Conservation (phyloP, 2,329 filamentous ascomycete genomes). For the Coniochaeta pulveracea region DNA sequence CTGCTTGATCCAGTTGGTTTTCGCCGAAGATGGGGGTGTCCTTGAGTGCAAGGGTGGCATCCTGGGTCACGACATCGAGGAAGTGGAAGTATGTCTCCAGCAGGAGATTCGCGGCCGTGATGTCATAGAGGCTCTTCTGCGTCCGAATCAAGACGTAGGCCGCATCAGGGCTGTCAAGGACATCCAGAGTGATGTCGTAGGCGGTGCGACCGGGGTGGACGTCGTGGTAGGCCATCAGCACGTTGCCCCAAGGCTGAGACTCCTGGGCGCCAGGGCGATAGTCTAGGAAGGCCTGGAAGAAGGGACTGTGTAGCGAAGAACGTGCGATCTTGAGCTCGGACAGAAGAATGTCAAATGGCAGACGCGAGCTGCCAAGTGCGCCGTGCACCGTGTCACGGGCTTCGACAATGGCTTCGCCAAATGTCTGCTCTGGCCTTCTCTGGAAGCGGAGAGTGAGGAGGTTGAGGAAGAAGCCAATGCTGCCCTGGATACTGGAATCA, state of each 20-base stretch:
- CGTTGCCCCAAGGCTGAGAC: background rate
- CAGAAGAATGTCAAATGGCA: conserved; percentile 39
- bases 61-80: background rate
- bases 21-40: background rate
- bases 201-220: background rate
- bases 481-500: conserved; percentile 14
- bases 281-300: conserved; percentile 34
- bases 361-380: background rate
- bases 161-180: background rate
- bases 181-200: background rate
- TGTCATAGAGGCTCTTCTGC: background rate
- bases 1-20: background rate
- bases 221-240: background rate
- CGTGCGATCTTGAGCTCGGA: conserved; percentile 27
- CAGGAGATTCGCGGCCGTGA: background rate
- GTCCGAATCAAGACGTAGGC: background rate
- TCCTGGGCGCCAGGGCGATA: conserved; percentile 14
- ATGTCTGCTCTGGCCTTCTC: background rate
- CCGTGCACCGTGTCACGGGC: background rate
- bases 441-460: conserved; percentile 8
- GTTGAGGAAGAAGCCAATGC: conserved; percentile 26
- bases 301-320: conserved; percentile 24
- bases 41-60: background rate
- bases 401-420: background rate
- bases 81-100: background rate